These are phyloP conservation scores for Plectosphaerella sp. DNA, from an alignment of 2,329 filamentous ascomycete genomes.

Conservation along the genomic window DNA sequence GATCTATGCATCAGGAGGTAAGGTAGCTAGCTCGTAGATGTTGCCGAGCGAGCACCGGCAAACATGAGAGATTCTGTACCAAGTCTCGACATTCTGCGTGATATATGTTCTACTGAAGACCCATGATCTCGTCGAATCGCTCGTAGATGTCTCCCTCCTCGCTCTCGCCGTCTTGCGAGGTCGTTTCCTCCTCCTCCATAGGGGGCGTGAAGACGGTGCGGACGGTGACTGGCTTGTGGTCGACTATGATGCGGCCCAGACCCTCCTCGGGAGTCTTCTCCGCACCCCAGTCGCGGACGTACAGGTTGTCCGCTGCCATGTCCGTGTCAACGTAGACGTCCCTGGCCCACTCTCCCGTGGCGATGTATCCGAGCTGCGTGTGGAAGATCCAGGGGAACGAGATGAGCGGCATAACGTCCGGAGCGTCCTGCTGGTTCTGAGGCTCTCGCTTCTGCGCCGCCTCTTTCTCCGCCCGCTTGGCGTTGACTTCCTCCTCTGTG, in stretches of 20 bases:
- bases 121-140: background rate
- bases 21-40: slow-evolving; percentile 2
- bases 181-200: too few species aligned
- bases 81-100: background rate
- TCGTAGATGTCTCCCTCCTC: background rate
- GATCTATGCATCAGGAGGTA: slow-evolving; percentile 67
- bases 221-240: too few species aligned
- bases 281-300: background rate
- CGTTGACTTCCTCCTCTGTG: slow-evolving; percentile 62
- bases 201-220: too few species aligned
- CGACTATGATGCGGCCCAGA: background rate
- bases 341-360: slow-evolving; percentile 26
- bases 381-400: slow-evolving; percentile 93
- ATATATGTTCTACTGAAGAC: background rate
- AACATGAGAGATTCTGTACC: background rate
- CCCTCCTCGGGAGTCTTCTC: background rate
- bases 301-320: background rate
- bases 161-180: background rate
- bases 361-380: slow-evolving; percentile 65
- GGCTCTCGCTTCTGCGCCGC: slow-evolving; percentile 25
- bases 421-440: slow-evolving; percentile 8
- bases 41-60: background rate
- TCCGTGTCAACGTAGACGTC: background rate
- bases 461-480: slow-evolving; percentile 67
- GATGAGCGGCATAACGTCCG: slow-evolving; percentile 69